phyloP scores from a whole-genome alignment of 1,284 basidiomycete species.

The Cerioporus squamosus region DNA sequence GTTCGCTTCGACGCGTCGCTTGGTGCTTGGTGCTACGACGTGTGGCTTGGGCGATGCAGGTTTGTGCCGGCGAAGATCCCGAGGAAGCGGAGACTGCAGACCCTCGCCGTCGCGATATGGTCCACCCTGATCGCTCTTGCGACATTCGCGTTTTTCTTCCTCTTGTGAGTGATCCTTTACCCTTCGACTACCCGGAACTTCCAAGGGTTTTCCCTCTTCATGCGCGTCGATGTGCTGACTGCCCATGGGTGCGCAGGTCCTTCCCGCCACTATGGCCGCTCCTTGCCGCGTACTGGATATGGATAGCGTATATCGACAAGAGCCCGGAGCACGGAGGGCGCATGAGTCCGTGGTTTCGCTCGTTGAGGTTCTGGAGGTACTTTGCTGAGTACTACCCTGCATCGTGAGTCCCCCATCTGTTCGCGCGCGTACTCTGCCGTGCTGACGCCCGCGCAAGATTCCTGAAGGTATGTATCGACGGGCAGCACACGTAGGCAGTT shows the following conservation, averaged over 20 bases:
- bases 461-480: constrained; percentile 51
- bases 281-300: constrained; percentile 81
- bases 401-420: constrained; percentile 54
- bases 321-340: constrained; percentile 83
- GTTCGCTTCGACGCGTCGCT: not conserved
- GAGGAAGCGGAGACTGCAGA: constrained; percentile 83
- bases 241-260: constrained; percentile 58
- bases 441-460: constrained; percentile 43
- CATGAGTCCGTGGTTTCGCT: constrained; percentile 78
- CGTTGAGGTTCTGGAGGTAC: constrained; percentile 76
- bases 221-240: no score
- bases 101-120: constrained; percentile 87
- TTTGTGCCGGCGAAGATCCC: constrained; percentile 79
- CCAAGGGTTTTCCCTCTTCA: no score
- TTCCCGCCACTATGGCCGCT: constrained; percentile 90
- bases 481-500: not conserved
- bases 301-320: constrained; percentile 78
- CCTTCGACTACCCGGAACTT: no score
- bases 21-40: not conserved
- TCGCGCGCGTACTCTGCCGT: not conserved
- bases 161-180: constrained; percentile 62
- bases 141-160: constrained; percentile 72
- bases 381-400: constrained; percentile 95
- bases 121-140: constrained; percentile 79
- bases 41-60: constrained; percentile 38